These are phyloP conservation scores for Ailanthus altissimus DNA, from an alignment of 345 rosid species.

Conservation along the genomic window DNA sequence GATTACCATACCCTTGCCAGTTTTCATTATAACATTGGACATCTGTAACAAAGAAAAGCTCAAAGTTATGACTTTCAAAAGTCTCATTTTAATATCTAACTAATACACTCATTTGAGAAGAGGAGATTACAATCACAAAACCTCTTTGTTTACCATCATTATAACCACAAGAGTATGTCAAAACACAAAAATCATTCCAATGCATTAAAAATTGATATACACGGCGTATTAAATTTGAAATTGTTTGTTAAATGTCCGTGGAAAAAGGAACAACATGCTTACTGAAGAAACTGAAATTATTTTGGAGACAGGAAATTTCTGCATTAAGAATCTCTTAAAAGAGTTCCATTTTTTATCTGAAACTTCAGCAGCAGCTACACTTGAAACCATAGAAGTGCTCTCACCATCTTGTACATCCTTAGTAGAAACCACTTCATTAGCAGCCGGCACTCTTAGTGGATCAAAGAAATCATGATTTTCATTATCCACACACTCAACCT, in stretches of 20 bases:
- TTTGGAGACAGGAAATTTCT: constrained; percentile 81
- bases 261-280: constrained; percentile 21
- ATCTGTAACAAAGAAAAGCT: constrained; percentile 44
- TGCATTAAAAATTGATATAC: background rate
- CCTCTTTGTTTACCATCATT: background rate
- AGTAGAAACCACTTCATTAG: constrained; percentile 30
- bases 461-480: constrained; percentile 59
- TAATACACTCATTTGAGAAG: background rate
- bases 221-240: background rate
- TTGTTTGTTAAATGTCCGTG: background rate
- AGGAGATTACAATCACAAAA: background rate
- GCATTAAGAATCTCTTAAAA: constrained; percentile 78
- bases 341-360: constrained; percentile 69
- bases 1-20: constrained; percentile 54
- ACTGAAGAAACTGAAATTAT: constrained; percentile 71
- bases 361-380: constrained; percentile 33
- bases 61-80: background rate
- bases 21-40: constrained; percentile 61
- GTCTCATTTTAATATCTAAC: no score
- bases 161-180: background rate
- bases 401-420: constrained; percentile 31
- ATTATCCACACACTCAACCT: constrained; percentile 23
- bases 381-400: constrained; percentile 26
- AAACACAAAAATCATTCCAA: background rate
- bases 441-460: constrained; percentile 54